Evolutionary conservation across 2,329 filamentous ascomycete genomes (phyloP).

Genomic region (Fusarium sp.): DNA sequence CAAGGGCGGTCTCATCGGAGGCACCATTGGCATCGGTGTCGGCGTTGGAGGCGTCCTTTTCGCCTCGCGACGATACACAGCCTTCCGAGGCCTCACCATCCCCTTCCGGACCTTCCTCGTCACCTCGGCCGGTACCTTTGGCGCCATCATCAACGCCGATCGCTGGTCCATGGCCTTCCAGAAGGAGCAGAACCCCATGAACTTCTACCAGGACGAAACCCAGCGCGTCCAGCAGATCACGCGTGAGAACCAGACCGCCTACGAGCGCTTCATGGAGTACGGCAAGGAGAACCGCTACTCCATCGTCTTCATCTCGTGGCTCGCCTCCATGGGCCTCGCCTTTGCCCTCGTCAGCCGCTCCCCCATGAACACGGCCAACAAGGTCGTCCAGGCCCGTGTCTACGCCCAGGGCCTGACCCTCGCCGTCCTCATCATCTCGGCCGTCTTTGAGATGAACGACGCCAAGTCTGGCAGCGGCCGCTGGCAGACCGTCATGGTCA

Average conservation of each 20-base stretch:
- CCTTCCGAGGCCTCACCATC: slow-evolving; percentile 84
- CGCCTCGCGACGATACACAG: slow-evolving; percentile 78
- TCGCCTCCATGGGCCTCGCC: slow-evolving; percentile 81
- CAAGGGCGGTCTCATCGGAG: slow-evolving; percentile 82
- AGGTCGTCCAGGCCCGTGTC: slow-evolving; percentile 93
- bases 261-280: slow-evolving; percentile 76
- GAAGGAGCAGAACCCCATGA: slow-evolving; percentile 73
- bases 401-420: slow-evolving; percentile 93
- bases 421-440: slow-evolving; percentile 83
- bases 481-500: slow-evolving; percentile 86
- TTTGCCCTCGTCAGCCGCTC: slow-evolving; percentile 83
- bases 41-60: slow-evolving; percentile 76
- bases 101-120: slow-evolving; percentile 94
- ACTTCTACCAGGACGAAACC: slow-evolving; percentile 73
- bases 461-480: slow-evolving; percentile 79
- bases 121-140: slow-evolving; percentile 84
- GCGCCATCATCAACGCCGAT: slow-evolving; percentile 90
- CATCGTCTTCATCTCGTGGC: slow-evolving; percentile 86
- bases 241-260: slow-evolving; percentile 65
- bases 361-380: slow-evolving; percentile 80
- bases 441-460: slow-evolving; percentile 84
- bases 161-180: slow-evolving; percentile 75
- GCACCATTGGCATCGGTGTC: slow-evolving; percentile 72
- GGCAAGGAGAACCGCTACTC: slow-evolving; percentile 85
- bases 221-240: slow-evolving; percentile 67